Evolutionary conservation across 768 basidiomycete species (phyloP).

Genomic region (Boletus barrowsii): DNA sequence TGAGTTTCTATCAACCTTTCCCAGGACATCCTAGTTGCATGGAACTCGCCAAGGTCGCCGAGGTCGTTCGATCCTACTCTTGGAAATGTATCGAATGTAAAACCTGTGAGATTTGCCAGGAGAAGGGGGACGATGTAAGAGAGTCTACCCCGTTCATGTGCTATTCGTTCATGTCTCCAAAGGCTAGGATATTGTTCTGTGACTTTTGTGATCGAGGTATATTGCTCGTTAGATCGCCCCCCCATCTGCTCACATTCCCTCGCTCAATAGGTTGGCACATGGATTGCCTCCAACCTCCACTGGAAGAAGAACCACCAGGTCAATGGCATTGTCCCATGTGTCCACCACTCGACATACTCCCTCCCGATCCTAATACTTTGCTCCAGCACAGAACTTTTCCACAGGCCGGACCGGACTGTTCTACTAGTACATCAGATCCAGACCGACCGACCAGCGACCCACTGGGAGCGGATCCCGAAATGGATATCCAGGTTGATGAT

Average conservation of each 20-base stretch:
- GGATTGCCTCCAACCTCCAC: slow-evolving; percentile 72
- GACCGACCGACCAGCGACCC: slow-evolving; percentile 30
- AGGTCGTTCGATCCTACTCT: slow-evolving; percentile 63
- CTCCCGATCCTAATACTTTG: background rate
- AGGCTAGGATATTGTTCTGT: slow-evolving; percentile 86
- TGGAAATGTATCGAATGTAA: slow-evolving; percentile 95
- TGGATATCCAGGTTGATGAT: slow-evolving; percentile 35
- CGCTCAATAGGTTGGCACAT: slow-evolving; percentile 70
- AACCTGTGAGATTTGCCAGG: slow-evolving; percentile 80
- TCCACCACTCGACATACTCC: slow-evolving; percentile 31
- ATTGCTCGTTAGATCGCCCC: slow-evolving; percentile 7
- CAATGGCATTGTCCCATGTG: slow-evolving; percentile 76
- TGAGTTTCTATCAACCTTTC: slow-evolving; percentile 1
- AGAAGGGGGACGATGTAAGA: slow-evolving; percentile 88
- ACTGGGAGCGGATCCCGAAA: slow-evolving; percentile 24
- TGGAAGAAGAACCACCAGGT: slow-evolving; percentile 69
- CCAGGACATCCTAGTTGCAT: slow-evolving; percentile 88
- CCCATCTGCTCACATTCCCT: slow-evolving; percentile 2
- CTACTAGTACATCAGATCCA: slow-evolving; percentile 20
- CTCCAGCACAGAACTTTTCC: slow-evolving; percentile 43
- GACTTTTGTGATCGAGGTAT: slow-evolving; percentile 91
- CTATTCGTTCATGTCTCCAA: slow-evolving; percentile 18
- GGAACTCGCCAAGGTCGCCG: slow-evolving; percentile 54
- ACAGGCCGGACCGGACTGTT: slow-evolving; percentile 26
- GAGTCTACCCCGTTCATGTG: slow-evolving; percentile 8